These are phyloP conservation scores for Ophiostoma triangulosporum DNA, from an alignment of 2,329 filamentous ascomycete genomes.

Conservation along the genomic window DNA sequence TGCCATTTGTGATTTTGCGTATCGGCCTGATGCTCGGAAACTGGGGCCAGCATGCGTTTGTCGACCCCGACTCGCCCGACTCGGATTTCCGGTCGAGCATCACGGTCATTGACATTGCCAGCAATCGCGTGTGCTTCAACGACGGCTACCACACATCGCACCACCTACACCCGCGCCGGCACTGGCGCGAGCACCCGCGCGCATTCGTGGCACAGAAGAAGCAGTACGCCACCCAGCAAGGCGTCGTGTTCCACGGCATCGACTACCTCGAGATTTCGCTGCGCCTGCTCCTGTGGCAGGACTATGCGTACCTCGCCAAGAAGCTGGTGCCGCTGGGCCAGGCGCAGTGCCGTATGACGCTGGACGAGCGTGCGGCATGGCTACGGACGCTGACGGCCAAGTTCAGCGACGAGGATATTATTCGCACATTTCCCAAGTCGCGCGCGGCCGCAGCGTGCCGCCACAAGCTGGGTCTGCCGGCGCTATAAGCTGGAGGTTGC, in stretches of 20 bases:
- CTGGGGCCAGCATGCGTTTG: constrained; percentile 74
- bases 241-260: constrained; percentile 68
- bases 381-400: constrained; percentile 49
- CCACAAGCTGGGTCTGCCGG: constrained; percentile 10
- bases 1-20: constrained; percentile 54
- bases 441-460: constrained; percentile 12
- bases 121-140: constrained; percentile 71
- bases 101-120: constrained; percentile 64
- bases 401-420: constrained; percentile 54
- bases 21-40: constrained; percentile 69
- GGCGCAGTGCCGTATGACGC: constrained; percentile 48
- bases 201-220: constrained; percentile 58
- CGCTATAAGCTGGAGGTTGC: too few relatives aligned
- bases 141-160: constrained; percentile 75
- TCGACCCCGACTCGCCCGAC: constrained; percentile 60
- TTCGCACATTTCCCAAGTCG: constrained; percentile 34
- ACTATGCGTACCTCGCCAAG: constrained; percentile 55
- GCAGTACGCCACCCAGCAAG: constrained; percentile 51
- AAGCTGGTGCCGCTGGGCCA: constrained; percentile 62
- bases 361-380: constrained; percentile 49
- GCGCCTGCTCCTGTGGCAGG: constrained; percentile 54
- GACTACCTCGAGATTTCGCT: constrained; percentile 68
- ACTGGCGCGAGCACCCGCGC: constrained; percentile 69
- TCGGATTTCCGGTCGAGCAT: constrained; percentile 71
- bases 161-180: constrained; percentile 62